Percentiles rank a stretch among this genome's conserved stretches.
These are phyloP conservation scores for Capillidium rhysosporum DNA, from an alignment of 371 early-diverging fungal species.

Conservation along the genomic window DNA sequence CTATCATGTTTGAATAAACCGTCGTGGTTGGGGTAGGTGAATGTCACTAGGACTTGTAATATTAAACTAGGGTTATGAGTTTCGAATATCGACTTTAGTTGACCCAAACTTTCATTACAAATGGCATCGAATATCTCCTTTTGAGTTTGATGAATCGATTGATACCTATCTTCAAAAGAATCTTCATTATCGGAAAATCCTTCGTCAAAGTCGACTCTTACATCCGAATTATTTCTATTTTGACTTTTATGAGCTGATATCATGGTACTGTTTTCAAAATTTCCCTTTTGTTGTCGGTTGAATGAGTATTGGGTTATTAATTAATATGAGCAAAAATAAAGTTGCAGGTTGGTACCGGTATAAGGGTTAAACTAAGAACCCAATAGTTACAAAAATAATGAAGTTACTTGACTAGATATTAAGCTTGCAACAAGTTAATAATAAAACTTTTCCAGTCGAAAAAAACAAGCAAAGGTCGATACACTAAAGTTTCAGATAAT, in stretches of 20 bases:
- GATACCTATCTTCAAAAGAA: not conserved
- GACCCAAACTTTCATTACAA: not conserved
- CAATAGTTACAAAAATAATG: no score
- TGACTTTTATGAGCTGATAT: constrained; percentile 9
- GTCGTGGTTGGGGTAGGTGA: constrained; percentile 28
- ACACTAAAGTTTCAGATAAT: no score
- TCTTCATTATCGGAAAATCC: not conserved
- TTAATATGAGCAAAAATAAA: no score
- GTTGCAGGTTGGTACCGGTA: no score
- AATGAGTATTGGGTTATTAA: no score
- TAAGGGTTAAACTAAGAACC: no score
- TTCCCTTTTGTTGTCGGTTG: no score
- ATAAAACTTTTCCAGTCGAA: no score
- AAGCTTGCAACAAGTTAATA: no score
- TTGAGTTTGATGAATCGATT: not conserved
- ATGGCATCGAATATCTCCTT: constrained; percentile 1
- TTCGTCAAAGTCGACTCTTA: not conserved
- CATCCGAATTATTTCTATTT: constrained; percentile 45
- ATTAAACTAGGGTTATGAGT: constrained; percentile 10
- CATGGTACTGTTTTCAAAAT: no score
- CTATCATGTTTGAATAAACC: constrained; percentile 25
- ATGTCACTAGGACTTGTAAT: constrained; percentile 28
- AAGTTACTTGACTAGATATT: no score
- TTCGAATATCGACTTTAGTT: constrained; percentile 5
- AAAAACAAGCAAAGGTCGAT: no score